phyloP scores from a whole-genome alignment of 345 rosid species.

The Hibiscus tridactylites region DNA sequence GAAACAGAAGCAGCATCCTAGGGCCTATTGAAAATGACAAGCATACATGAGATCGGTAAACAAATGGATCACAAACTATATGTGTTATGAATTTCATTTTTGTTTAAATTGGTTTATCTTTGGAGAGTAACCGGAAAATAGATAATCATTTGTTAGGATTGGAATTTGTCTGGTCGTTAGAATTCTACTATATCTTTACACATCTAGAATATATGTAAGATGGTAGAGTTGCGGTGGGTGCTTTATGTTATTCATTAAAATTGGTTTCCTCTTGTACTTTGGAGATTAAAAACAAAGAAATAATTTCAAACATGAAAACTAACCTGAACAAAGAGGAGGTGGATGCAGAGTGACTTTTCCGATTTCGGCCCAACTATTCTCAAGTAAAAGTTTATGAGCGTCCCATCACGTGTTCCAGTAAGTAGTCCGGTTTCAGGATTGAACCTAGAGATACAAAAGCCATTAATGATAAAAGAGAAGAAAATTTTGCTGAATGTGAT shows the following conservation, averaged over 20 bases:
- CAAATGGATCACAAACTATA: not conserved
- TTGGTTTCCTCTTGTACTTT: not conserved
- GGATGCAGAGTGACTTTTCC: conserved; percentile 74
- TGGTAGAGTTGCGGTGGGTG: not conserved
- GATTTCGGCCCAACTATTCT: conserved; percentile 71
- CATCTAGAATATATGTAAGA: not conserved
- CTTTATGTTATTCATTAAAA: not conserved
- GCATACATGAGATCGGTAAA: not conserved
- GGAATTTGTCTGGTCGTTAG: not conserved
- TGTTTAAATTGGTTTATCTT: not conserved
- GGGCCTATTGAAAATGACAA: conserved; percentile 34
- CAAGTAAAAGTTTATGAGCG: conserved; percentile 74
- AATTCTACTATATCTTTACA: not conserved
- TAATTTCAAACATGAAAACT: not conserved
- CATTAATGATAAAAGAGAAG: not conserved
- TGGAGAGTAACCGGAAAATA: not conserved
- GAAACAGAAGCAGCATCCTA: conserved; percentile 81
- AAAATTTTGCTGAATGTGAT: not conserved
- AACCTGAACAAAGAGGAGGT: conserved; percentile 87
- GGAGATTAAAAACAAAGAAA: not conserved
- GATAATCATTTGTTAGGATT: not conserved
- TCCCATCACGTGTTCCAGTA: conserved; percentile 91
- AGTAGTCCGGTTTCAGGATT: conserved; percentile 81
- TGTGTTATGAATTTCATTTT: not conserved
- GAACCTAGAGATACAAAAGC: conserved; percentile 35